Evolutionary conservation across 148 eudicot genomes (phyloP).

Genomic region (Chenopodium formosanum): DNA sequence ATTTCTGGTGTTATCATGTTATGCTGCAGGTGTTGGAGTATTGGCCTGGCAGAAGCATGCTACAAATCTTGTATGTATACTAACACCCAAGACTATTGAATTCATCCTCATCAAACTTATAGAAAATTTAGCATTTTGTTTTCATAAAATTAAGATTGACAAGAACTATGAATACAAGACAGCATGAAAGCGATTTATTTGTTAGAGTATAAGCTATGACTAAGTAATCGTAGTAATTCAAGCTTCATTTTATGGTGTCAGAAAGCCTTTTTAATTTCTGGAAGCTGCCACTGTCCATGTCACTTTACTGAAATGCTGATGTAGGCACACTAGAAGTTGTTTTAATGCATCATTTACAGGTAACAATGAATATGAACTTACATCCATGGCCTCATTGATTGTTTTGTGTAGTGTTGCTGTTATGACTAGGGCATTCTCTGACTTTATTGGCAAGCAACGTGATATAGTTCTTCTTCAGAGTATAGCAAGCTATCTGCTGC

Average conservation of each 20-base stretch:
- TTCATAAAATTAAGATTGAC: background rate
- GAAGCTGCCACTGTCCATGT: background rate
- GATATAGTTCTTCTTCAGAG: constrained; percentile 72
- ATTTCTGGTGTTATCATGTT: background rate
- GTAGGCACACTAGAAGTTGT: background rate
- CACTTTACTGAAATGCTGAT: background rate
- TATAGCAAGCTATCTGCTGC: constrained; percentile 72
- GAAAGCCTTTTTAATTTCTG: background rate
- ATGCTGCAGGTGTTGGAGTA: constrained; percentile 79
- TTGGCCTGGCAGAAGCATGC: constrained; percentile 97
- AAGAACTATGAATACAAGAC: background rate
- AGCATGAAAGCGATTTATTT: background rate
- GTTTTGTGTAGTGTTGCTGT: constrained; percentile 77
- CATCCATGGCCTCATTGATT: background rate
- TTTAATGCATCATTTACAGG: background rate
- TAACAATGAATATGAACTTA: constrained; percentile 5
- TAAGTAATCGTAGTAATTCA: background rate
- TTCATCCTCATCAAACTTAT: background rate
- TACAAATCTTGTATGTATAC: constrained; percentile 86
- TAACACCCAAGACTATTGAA: background rate
- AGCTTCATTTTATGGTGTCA: background rate
- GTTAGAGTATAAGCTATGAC: background rate
- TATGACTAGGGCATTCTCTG: constrained; percentile 92
- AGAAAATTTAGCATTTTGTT: background rate
- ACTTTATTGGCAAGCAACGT: constrained; percentile 36